These are phyloP conservation scores for Podospora fimiseda DNA, from an alignment of 495 filamentous ascomycete genomes.

Conservation along the genomic window DNA sequence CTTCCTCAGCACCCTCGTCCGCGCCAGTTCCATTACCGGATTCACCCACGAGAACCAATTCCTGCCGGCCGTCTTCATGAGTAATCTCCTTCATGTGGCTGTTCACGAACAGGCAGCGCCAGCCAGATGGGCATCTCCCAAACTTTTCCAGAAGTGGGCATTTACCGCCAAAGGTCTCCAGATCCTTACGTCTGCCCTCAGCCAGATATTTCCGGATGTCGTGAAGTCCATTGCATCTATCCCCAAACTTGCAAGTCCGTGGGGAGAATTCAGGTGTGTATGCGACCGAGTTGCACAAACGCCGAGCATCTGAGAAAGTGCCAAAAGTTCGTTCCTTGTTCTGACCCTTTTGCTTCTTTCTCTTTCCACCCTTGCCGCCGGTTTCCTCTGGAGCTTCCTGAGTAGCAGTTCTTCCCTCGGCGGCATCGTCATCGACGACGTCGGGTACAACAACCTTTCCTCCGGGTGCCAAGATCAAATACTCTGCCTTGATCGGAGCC, in stretches of 20 bases:
- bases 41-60: slow-evolving; percentile 61
- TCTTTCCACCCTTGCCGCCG: slow-evolving; percentile 26
- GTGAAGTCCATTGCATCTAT: slow-evolving; percentile 72
- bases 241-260: slow-evolving; percentile 62
- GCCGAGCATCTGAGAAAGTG: slow-evolving; percentile 65
- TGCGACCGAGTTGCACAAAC: slow-evolving; percentile 66
- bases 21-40: slow-evolving; percentile 6
- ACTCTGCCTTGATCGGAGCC: slow-evolving; percentile 83
- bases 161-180: slow-evolving; percentile 62
- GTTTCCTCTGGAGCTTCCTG: slow-evolving; percentile 28
- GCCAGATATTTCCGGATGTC: slow-evolving; percentile 78
- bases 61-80: slow-evolving; percentile 68
- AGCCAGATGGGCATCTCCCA: slow-evolving; percentile 74
- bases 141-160: slow-evolving; percentile 74
- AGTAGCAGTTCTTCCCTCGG: slow-evolving; percentile 49
- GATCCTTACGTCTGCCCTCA: slow-evolving; percentile 72
- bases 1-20: slow-evolving; percentile 13
- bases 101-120: slow-evolving; percentile 84
- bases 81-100: slow-evolving; percentile 75
- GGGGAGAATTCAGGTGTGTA: slow-evolving; percentile 70
- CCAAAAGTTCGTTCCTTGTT: slow-evolving; percentile 86
- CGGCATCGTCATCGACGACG: slow-evolving; percentile 60
- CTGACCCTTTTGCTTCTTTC: slow-evolving; percentile 68
- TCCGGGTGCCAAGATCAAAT: slow-evolving; percentile 42
- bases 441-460: slow-evolving; percentile 6